Evolutionary conservation across 164 flowering plant genomes (phyloP).

Genomic region (Chimonanthus salicifolius): DNA sequence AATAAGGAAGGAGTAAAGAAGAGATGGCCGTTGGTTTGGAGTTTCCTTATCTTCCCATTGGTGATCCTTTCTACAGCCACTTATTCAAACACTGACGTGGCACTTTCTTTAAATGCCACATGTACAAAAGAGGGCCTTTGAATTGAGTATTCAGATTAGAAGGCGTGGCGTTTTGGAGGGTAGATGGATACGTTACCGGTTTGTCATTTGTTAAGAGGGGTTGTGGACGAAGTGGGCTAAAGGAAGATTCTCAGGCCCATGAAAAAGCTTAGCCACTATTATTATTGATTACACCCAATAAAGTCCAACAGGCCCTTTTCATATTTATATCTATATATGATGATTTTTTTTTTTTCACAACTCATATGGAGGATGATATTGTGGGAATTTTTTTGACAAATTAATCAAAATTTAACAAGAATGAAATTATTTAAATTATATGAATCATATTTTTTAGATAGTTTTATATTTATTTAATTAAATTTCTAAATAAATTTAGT

Average conservation of each 20-base stretch:
- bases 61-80: not conserved
- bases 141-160: not conserved
- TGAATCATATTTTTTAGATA: too few relatives aligned
- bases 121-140: not conserved
- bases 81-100: not conserved
- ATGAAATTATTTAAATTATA: too few relatives aligned
- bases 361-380: too few relatives aligned
- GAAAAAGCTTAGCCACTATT: slow-evolving; percentile 1
- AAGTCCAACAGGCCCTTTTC: not conserved
- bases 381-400: too few relatives aligned
- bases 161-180: not conserved
- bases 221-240: not conserved
- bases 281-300: not conserved
- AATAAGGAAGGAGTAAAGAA: too few relatives aligned
- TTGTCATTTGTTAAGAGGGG: not conserved
- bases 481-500: too few relatives aligned
- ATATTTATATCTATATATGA: too few relatives aligned
- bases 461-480: too few relatives aligned
- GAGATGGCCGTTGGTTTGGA: not conserved
- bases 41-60: not conserved
- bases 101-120: not conserved
- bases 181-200: not conserved
- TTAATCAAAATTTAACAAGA: too few relatives aligned
- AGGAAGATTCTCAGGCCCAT: not conserved
- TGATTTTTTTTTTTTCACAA: too few relatives aligned